Percentiles rank a stretch among this genome's conserved stretches.
These are phyloP conservation scores for Fusarium nurragi DNA, from an alignment of 2,329 filamentous ascomycete species.

Conservation along the genomic window DNA sequence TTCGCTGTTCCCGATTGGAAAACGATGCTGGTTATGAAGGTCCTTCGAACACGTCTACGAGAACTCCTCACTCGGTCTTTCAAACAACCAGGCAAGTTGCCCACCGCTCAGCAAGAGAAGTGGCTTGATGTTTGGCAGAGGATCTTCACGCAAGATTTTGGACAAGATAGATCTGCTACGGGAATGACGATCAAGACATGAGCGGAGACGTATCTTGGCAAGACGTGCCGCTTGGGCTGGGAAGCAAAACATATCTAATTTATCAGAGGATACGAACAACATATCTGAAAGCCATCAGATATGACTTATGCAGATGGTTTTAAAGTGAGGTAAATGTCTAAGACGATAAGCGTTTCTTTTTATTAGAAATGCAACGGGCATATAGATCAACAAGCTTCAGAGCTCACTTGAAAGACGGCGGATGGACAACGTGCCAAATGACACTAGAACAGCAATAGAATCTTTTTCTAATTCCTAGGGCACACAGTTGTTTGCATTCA, in stretches of 20 bases:
- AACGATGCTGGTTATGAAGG: constrained; percentile 87
- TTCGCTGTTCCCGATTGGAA: constrained; percentile 92
- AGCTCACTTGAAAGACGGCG: neutral
- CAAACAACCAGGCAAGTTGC: constrained; percentile 70
- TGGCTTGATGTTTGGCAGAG: constrained; percentile 80
- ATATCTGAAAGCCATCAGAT: neutral
- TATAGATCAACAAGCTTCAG: neutral
- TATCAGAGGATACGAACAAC: neutral
- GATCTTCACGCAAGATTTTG: constrained; percentile 68
- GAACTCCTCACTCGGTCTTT: constrained; percentile 79
- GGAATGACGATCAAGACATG: constrained; percentile 46
- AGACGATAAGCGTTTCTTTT: neutral
- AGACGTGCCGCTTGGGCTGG: neutral
- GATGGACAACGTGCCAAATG: neutral
- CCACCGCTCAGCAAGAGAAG: constrained; percentile 73
- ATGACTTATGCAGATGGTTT: neutral
- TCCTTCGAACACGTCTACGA: constrained; percentile 75
- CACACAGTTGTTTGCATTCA: neutral
- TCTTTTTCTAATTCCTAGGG: neutral
- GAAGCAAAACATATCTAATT: neutral
- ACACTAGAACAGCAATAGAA: neutral
- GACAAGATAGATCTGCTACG: constrained; percentile 45
- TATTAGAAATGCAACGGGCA: neutral
- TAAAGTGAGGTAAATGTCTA: neutral
- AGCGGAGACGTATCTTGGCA: constrained; percentile 8